Evolutionary conservation across 2,329 filamentous ascomycete species (phyloP), one percentile per base, ranked within the genome.

Genomic region (Colletotrichum sp.): DNA sequence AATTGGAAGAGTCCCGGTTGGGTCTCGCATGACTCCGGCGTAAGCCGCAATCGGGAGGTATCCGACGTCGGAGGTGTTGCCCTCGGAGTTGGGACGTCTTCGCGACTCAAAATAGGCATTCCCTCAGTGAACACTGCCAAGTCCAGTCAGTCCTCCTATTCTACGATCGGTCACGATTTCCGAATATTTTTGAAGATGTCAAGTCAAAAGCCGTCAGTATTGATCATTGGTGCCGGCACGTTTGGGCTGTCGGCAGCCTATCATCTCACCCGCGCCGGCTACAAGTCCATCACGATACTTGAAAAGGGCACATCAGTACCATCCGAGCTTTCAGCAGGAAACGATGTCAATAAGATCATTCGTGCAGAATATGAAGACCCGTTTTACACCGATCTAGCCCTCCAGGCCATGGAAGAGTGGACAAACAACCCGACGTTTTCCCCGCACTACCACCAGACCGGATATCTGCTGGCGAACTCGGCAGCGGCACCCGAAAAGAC

Each of bases 391-490:
- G 79, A 79, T 44, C 77, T 82, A 7, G 83, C 80, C 1, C 77
- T 82, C 13, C 80, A 83, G 63, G 81, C 82, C 19, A 78, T 82
- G 59, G 30, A 34, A 5, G 79, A 79, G 32, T 84, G 82, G 82
- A 79, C 80, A 88, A 88, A 39, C 90, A 65, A 73, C 8, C 79
- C 80, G 11, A 61, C 83, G 2, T 83, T 84, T 48, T 71, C 76
- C 13, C 81, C 79, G 32, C 73, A 84, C 27, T 84, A 83, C 72
- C 78, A 71, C 9, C 78, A 82, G 74, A 82, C 80, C 0, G 83
- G 83, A 4, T 84, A 88, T 79, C 82, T 91, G 3, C 86, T 89
- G 52, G 86, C 85, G 60, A 85, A 85, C 16, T 88, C 88, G 1
- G 85, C 84, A 4, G 81, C 82, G 2, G 88, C 88, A 0, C 85